Evolutionary conservation across 2,329 filamentous ascomycete genomes (phyloP), one percentile per base, ranked within the genome.

Genomic region (Fusarium torreyae): DNA sequence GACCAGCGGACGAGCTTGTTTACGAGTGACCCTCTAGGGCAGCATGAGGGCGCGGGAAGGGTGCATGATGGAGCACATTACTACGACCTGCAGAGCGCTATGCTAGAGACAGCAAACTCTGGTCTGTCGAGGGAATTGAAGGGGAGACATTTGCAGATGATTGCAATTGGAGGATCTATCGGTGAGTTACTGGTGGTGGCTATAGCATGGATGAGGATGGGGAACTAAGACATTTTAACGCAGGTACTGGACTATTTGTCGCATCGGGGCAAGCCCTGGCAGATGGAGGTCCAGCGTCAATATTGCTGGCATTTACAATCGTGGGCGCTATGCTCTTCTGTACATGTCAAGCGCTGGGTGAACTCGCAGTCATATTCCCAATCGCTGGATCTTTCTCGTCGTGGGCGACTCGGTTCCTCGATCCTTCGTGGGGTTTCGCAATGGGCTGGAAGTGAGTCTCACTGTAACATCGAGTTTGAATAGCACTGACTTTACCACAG

Each of bases 121-220:
- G 89, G 91, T 9, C 85, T 98, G 51, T 89, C 92, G 51, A 86
- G 94, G 75, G 91, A 89, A 78, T 81, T 97, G 71, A 96, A 97
- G 81, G 89, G 90, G 20, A 87, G 94, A 48, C 95, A 98, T 83
- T 78, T 98, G 77, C 94, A 98, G 83, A 98, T 98, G 95, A 98
- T 98, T 84, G 95, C 95, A 15, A 97, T 98, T 71, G 94, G 94
- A 73, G 94, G 94, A 43, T 95, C 92, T 13, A 97, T 97, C 74
- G 92, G 92, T 88, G 82, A 40, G 79, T 71, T 39, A 43, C 31
- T 34, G 17, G 26, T 18, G 33, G 39, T 44, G 66, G 40, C n/a
- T 48, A 33, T 26, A 31, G 24, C 36, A 48, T 59, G 48, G 18
- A 22, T 58, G 22, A 53, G 51, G 38, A 55, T 24, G 22, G 36